These are phyloP conservation scores for Penicillium fuscoglaucum DNA, from an alignment of 2,329 filamentous ascomycete species.

Conservation along the genomic window DNA sequence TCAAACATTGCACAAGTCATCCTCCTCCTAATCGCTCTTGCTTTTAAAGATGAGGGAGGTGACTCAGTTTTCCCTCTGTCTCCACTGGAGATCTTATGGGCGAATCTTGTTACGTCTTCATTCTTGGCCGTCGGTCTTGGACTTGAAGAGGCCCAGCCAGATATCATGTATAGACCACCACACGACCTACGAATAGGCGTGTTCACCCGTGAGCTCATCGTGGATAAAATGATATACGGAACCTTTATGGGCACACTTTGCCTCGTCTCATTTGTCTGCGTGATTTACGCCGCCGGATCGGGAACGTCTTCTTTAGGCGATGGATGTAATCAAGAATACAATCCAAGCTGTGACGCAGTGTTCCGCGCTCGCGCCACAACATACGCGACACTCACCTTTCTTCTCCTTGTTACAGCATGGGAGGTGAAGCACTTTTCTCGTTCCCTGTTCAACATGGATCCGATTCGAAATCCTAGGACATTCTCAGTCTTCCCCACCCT, in stretches of 20 bases:
- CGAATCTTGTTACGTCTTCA: slow-evolving; percentile 85
- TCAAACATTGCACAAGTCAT: slow-evolving; percentile 84
- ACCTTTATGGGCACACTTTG: slow-evolving; percentile 50
- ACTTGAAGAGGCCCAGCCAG: slow-evolving; percentile 70
- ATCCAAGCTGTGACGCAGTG: slow-evolving; percentile 52
- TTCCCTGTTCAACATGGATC: slow-evolving; percentile 68
- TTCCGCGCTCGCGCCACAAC: slow-evolving; percentile 71
- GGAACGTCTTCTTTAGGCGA: slow-evolving; percentile 52
- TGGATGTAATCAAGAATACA: slow-evolving; percentile 56
- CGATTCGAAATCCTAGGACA: slow-evolving; percentile 57
- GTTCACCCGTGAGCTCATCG: slow-evolving; percentile 44
- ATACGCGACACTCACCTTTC: slow-evolving; percentile 73
- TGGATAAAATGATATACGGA: slow-evolving; percentile 46
- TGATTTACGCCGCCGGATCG: slow-evolving; percentile 40
- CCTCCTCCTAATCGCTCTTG: slow-evolving; percentile 74
- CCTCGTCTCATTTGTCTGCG: slow-evolving; percentile 41
- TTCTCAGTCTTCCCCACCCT: slow-evolving; percentile 64
- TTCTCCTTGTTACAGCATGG: slow-evolving; percentile 74
- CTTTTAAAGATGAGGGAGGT: slow-evolving; percentile 69
- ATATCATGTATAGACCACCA: slow-evolving; percentile 78
- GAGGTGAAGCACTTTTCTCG: slow-evolving; percentile 73
- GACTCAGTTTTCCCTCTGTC: slow-evolving; percentile 82
- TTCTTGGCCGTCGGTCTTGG: slow-evolving; percentile 85
- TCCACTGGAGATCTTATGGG: slow-evolving; percentile 85
- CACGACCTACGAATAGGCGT: slow-evolving; percentile 56